Evolutionary conservation across 2,329 filamentous ascomycete species (phyloP), one percentile per base, ranked within the genome.

Genomic region (Cercospora citrullina): DNA sequence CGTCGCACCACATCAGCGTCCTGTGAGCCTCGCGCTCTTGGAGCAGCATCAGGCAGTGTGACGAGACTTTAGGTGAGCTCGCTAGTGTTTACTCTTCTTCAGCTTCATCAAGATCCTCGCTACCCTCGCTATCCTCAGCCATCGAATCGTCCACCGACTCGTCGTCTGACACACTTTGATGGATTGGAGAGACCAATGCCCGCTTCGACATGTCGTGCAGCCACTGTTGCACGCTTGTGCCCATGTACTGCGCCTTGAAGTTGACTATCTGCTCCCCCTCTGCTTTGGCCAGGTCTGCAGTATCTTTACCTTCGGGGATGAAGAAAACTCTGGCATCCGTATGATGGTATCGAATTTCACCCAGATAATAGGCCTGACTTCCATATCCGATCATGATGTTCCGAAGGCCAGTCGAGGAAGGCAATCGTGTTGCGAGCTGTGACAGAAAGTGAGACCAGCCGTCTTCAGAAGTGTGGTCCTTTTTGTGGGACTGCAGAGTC

Each of bases 111-210:
- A 23, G 16, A 45, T 62, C 60, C 23, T 62, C 39, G 33, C 39
- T 30, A 28, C 48, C 59, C 21, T 61, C 36, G 36, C 42, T 48
- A 28, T 63, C 42, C 7, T 62, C 36, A 48, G 16, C 60, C 16
- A 48, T 45, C 23, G 33, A 16, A 30, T 30, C 60, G 36, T 60
- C 31, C 16, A 42, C 36, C 36, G 36, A 42, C 16, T 42, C 36
- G 36, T 42, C 36, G 7, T 42, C 36, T 42, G 36, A n/a, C 36
- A n/a, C 36, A 42, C 6, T 42, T 42, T n/a, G 14, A 31, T 65
- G 62, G 45, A 62, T 36, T 3, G 12, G 77, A 16, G 63, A 58
- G 21, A 68, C 63, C 18, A 58, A 60, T 3, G 63, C 63, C 28
- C 42, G 28, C 33, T 59, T 59, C 18, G 66, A 62, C 45, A 63